Conservation (phyloP, 208 protist genomes). For the Crithidia sp. region DNA sequence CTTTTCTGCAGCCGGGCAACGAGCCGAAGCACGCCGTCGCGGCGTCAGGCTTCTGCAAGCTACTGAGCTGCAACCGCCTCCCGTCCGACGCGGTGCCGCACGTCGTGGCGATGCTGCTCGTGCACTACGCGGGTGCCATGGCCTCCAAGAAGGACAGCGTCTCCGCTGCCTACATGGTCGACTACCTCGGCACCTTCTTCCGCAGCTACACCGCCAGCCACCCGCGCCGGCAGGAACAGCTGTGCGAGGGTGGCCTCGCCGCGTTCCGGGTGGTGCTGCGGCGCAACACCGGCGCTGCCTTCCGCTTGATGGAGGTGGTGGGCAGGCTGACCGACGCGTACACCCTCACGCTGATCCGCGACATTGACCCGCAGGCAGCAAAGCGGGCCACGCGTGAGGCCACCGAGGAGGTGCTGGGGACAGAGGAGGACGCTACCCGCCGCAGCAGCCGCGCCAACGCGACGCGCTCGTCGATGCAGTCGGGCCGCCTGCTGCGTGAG, state of each 20-base stretch:
- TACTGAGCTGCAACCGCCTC: constrained; percentile 88
- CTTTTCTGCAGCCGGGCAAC: constrained; percentile 46
- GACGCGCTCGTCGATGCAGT: constrained; percentile 74
- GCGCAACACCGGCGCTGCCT: constrained; percentile 36
- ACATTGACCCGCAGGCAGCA: constrained; percentile 84
- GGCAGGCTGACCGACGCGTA: constrained; percentile 73
- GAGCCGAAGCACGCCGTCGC: constrained; percentile 43
- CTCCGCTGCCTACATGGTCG: constrained; percentile 55
- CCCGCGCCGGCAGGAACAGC: constrained; percentile 59
- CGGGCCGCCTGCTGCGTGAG: constrained; percentile 76
- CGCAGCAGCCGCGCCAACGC: constrained; percentile 44
- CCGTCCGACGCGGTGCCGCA: constrained; percentile 50
- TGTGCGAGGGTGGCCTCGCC: constrained; percentile 63
- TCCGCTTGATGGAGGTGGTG: constrained; percentile 65
- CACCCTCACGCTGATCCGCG: constrained; percentile 75
- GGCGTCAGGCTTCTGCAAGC: constrained; percentile 80
- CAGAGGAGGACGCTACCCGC: constrained; percentile 26
- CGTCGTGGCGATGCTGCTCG: constrained; percentile 69
- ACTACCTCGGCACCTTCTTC: constrained; percentile 79
- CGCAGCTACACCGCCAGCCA: constrained; percentile 86
- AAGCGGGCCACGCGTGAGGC: constrained; percentile 25
- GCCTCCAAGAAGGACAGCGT: constrained; percentile 32
- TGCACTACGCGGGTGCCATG: constrained; percentile 57
- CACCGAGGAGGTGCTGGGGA: constrained; percentile 18
- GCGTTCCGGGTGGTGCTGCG: constrained; percentile 65